phyloP scores from a whole-genome alignment of 148 eudicot genomes.

The Vaccinium myrtillus region DNA sequence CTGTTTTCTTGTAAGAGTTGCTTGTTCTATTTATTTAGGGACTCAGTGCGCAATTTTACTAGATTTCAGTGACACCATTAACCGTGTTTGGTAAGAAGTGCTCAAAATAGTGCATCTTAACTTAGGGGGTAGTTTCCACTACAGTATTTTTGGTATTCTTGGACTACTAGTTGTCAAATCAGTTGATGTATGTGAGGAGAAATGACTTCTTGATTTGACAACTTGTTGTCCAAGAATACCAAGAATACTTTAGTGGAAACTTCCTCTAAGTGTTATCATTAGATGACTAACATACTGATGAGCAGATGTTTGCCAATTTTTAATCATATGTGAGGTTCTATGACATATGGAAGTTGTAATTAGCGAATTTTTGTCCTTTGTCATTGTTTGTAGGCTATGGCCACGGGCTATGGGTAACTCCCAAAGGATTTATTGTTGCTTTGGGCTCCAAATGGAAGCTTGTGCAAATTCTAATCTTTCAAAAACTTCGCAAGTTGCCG shows the following conservation, averaged over 20 bases:
- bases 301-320: neutral
- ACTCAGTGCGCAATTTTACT: neutral
- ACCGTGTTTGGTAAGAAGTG: neutral
- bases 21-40: neutral
- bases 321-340: neutral
- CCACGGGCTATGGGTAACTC: conserved; percentile 43
- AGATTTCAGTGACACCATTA: neutral
- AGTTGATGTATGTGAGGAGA: no score
- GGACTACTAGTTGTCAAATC: no score
- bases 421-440: conserved; percentile 39
- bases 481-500: conserved; percentile 35
- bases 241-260: no score
- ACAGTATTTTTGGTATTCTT: no score
- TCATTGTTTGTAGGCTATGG: conserved; percentile 42
- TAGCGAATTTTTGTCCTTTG: neutral
- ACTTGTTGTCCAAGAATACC: no score
- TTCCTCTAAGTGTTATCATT: neutral
- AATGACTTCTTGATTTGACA: no score
- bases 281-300: neutral
- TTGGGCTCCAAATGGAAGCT: conserved; percentile 45
- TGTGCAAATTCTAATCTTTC: conserved; percentile 26
- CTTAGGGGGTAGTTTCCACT: no score
- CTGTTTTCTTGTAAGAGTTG: neutral
- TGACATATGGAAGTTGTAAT: conserved; percentile 2
- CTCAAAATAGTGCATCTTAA: neutral